Evolutionary conservation across 805 yeast species (phyloP), one percentile per base, ranked within the genome.

Genomic region (Candida arabinofermentans): DNA sequence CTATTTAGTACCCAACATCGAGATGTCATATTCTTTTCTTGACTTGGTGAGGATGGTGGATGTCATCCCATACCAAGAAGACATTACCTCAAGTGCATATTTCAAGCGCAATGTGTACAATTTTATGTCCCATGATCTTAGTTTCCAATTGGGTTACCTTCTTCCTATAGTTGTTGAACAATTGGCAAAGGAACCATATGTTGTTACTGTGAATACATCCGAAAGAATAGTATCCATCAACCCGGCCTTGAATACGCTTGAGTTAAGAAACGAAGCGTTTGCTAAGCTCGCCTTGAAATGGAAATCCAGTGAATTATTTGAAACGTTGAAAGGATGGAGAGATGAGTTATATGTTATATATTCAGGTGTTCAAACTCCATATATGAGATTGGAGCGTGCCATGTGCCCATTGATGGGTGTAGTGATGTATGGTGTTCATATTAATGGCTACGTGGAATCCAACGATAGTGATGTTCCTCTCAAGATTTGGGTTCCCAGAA

Each of bases 371-470:
- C 65, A 68, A 14, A 48, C 42, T 1, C 83, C 84, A 0, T 93
- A 91, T 54, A 63, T 88, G 50, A 65, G 70, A 5, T 62, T 88
- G 4, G 99, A 93, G 60, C 70, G 99, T 32, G 82, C 96, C 0
- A 77, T 87, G 43, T 77, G 95, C 12, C 84, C 86, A 1, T 62
- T 88, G 12, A 57, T 91, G 32, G 99, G 99, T 0, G 83, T 93
- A 9, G 80, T 85, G 1, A 87, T 95, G 45, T 89, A 88, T 60
- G 99, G 99, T 1, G 82, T 83, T 4, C 98, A 93, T 59, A 70
- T 90, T 22, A 85, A 78, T 50, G 98, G 97, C 2, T 93, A 78
- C 52, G 69, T 83, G 5, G 38, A 37, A 7, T 36, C 43, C 2
- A 7, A 43, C 3, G 47, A 39, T 0, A 72, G 77, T 2, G 72